Conservation (phyloP, 2,329 filamentous ascomycete species). For the Fusarium kyushuense region DNA sequence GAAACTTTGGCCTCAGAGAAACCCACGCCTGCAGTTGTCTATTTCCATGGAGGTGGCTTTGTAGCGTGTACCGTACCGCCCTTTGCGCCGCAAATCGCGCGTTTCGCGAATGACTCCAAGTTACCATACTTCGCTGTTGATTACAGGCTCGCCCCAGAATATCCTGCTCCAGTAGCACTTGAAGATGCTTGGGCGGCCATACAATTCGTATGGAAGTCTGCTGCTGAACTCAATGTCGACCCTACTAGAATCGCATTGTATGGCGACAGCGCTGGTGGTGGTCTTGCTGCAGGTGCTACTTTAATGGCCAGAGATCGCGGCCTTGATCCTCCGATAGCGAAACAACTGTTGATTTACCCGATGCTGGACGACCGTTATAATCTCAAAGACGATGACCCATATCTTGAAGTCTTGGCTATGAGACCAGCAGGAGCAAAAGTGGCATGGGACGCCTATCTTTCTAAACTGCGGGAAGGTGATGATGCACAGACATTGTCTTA, state of each 20-base stretch:
- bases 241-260: constrained; percentile 18
- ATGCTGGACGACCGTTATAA: constrained; percentile 34
- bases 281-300: constrained; percentile 15
- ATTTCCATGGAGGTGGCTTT: constrained; percentile 26
- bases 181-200: constrained; percentile 31
- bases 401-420: constrained; percentile 32
- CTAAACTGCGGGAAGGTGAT: neutral
- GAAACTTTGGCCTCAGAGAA: neutral
- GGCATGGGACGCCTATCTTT: constrained; percentile 41
- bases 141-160: constrained; percentile 30
- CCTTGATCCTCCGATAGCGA: constrained; percentile 7
- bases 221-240: constrained; percentile 17
- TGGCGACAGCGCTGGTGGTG: constrained; percentile 29
- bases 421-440: constrained; percentile 35
- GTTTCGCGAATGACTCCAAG: constrained; percentile 15
- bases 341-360: constrained; percentile 25
- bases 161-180: constrained; percentile 20
- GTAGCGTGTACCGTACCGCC: constrained; percentile 14
- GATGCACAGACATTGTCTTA: constrained; percentile 31
- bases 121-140: constrained; percentile 26
- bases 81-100: constrained; percentile 24
- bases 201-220: constrained; percentile 1
- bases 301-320: constrained; percentile 20
- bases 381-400: constrained; percentile 1
- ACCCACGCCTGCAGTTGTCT: constrained; percentile 15